Evolutionary conservation across 345 rosid genomes (phyloP), one percentile per base, ranked within the genome.

Genomic region (Hibiscus syriacus): DNA sequence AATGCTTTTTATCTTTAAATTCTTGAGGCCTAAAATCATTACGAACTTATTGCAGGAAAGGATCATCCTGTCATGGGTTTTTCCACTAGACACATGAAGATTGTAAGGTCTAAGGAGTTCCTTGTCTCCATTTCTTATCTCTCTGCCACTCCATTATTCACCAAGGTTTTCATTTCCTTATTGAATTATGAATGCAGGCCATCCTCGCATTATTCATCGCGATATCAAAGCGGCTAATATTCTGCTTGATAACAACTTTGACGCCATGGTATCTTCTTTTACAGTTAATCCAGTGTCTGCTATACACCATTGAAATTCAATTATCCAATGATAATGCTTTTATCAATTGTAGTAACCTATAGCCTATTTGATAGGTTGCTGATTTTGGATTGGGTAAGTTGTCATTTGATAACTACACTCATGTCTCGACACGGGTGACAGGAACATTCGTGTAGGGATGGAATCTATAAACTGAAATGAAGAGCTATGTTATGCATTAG

Each of bases 381-480:
- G 99, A 94, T 81, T 94, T 94, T 1, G 98, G 99, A 72, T 81
- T 91, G 74, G 99, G 98, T 16, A 94, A 94, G 82, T 76, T 91
- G 66, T 89, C 98, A 65, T 59, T 85, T 20, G 98, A 94, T 72
- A 91, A 80, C 68, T 16, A 83, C 78, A 94, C 98, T 71, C 99
- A 91, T 72, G 96, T 94, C 46, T 94, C 99, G 10, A 94, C 99
- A 10, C 95, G 99, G 22, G 92, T 94, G 34, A 94, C 91, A 98
- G 99, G 99, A 68, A 91, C 96, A 50, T 94, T 94, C 36, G 98
- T 98, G 98, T 93, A 66, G 79, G 71, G 30, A 69, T 16, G 2
- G 6, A 17, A 25, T 49, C 16, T 43, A 45, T 13, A 39, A 41
- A 8, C 25, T 16, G 10, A 45, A 64, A 6, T 16, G 23, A 45